Percentiles rank a stretch among this genome's conserved stretches.
Conservation (phyloP, 805 yeast species). For the Teunomyces aglyptinius region DNA sequence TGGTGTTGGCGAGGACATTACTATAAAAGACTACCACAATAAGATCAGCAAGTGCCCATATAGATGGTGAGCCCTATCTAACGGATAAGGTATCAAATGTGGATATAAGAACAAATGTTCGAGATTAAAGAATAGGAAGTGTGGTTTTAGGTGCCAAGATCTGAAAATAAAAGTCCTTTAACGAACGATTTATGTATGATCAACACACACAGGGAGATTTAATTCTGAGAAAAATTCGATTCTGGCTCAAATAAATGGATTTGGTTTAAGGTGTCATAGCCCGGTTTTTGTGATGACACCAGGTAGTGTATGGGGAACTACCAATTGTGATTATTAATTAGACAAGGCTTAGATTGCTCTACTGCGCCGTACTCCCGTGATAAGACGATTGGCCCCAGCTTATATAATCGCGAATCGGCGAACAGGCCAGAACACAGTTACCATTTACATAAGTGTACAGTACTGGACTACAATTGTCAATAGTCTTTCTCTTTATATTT, state of each 20-base stretch:
- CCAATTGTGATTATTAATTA: not conserved
- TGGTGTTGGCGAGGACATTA: not conserved
- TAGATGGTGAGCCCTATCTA: not conserved
- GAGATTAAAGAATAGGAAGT: not conserved
- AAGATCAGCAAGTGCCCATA: not conserved
- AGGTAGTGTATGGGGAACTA: not conserved
- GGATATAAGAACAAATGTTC: not conserved
- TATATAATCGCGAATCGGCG: not conserved
- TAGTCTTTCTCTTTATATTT: conserved; percentile 3
- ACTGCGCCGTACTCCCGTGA: not conserved
- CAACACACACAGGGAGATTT: not conserved
- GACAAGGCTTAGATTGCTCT: not conserved
- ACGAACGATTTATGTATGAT: not conserved
- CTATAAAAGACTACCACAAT: not conserved
- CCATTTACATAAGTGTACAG: not conserved
- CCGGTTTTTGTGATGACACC: not conserved
- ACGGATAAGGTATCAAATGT: too few species aligned
- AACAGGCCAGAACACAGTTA: not conserved
- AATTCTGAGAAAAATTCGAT: not conserved
- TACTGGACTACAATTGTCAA: not conserved
- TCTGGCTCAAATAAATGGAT: not conserved
- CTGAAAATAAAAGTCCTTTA: not conserved
- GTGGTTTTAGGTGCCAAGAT: not conserved
- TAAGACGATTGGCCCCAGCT: not conserved
- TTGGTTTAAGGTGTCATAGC: not conserved